Evolutionary conservation across 1,139 yeast species (phyloP).

Genomic region (Lodderomyces theae): DNA sequence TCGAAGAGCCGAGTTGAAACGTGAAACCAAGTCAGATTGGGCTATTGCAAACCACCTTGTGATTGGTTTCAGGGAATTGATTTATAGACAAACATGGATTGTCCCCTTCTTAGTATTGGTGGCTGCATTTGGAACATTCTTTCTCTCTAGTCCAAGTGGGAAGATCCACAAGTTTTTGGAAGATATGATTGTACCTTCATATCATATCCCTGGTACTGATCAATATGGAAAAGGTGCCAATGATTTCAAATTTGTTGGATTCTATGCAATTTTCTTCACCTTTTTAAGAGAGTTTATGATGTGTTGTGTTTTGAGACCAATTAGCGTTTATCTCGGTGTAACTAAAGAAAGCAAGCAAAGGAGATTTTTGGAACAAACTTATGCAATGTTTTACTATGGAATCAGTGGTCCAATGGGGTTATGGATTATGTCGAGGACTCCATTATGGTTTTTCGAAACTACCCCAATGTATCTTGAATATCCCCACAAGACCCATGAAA

Average conservation of each 20-base stretch:
- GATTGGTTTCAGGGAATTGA: slow-evolving; percentile 57
- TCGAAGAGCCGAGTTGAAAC: slow-evolving; percentile 30
- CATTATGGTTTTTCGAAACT: slow-evolving; percentile 88
- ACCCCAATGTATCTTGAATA: slow-evolving; percentile 72
- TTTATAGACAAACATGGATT: slow-evolving; percentile 77
- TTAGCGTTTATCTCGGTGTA: slow-evolving; percentile 57
- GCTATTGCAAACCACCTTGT: slow-evolving; percentile 51
- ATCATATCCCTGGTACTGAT: slow-evolving; percentile 54
- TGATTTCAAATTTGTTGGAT: slow-evolving; percentile 77
- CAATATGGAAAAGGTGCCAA: slow-evolving; percentile 83
- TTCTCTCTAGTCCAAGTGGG: slow-evolving; percentile 52
- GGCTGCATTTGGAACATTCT: slow-evolving; percentile 36
- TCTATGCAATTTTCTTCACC: slow-evolving; percentile 82
- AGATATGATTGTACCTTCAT: slow-evolving; percentile 67
- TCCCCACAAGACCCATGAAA: slow-evolving; percentile 79
- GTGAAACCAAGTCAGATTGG: slow-evolving; percentile 30
- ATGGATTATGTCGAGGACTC: slow-evolving; percentile 79
- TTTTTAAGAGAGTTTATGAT: slow-evolving; percentile 87
- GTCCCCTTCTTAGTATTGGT: slow-evolving; percentile 55
- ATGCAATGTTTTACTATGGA: slow-evolving; percentile 79
- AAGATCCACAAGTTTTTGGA: slow-evolving; percentile 56
- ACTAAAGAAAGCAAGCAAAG: slow-evolving; percentile 56
- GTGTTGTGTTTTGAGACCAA: slow-evolving; percentile 76
- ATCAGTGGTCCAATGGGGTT: slow-evolving; percentile 82
- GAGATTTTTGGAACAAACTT: slow-evolving; percentile 92